Conservation (phyloP, 805 yeast genomes). For the Candida xyloterini region DNA sequence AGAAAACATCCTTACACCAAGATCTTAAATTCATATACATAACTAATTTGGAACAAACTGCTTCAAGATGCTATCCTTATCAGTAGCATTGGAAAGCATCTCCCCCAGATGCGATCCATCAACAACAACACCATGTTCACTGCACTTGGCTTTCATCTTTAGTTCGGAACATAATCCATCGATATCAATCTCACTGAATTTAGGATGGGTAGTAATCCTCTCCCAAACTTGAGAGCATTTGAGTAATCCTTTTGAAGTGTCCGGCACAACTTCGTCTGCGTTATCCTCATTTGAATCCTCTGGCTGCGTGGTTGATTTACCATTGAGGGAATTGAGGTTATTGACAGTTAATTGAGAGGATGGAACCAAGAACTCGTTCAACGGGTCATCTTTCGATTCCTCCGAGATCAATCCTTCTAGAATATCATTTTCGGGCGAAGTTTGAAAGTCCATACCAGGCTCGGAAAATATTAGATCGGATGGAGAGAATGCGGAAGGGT, state of each 20-base stretch:
- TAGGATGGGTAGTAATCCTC: conserved; percentile 89
- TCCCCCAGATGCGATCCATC: conserved; percentile 74
- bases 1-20: conserved; percentile 9
- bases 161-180: conserved; percentile 90
- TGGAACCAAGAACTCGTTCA: conserved; percentile 27
- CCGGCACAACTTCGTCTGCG: conserved; percentile 56
- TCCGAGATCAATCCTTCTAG: conserved; percentile 44
- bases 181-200: conserved; percentile 88
- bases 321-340: conserved; percentile 21
- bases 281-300: conserved; percentile 13
- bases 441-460: conserved; percentile 3
- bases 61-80: no score
- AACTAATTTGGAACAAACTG: no score
- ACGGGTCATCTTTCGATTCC: conserved; percentile 56
- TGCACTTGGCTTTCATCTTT: conserved; percentile 90
- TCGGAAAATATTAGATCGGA: conserved; percentile 11
- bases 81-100: conserved; percentile 35
- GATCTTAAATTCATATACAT: no score
- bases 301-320: conserved; percentile 17
- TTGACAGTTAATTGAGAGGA: conserved; percentile 19
- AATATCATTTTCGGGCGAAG: conserved; percentile 14
- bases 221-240: conserved; percentile 96
- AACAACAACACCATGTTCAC: conserved; percentile 88
- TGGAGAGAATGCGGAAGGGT: conserved; percentile 17
- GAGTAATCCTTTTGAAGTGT: conserved; percentile 55